These are phyloP conservation scores for Vitis hybrid DNA, from an alignment of 177 flowering plant genomes.

Conservation along the genomic window DNA sequence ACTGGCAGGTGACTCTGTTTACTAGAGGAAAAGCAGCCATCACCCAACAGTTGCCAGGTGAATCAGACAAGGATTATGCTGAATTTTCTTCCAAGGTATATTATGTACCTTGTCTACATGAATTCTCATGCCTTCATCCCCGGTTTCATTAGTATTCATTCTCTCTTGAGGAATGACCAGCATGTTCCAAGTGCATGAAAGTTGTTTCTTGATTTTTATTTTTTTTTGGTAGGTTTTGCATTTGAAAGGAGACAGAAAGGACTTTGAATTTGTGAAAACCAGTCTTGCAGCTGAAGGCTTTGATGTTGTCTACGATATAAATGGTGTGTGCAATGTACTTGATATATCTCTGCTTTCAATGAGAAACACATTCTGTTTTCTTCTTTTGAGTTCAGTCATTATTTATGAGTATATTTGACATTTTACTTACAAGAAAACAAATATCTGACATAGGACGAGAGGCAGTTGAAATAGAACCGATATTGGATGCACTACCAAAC, in stretches of 20 bases:
- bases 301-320: constrained; percentile 92
- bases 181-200: not conserved
- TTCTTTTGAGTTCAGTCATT: too few relatives aligned
- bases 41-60: constrained; percentile 86
- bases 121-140: not conserved
- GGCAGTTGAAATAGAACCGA: constrained; percentile 89
- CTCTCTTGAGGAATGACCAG: not conserved
- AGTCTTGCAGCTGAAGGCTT: constrained; percentile 89
- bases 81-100: constrained; percentile 80
- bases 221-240: constrained; percentile 59
- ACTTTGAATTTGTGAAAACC: constrained; percentile 78
- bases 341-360: not conserved
- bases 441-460: constrained; percentile 58
- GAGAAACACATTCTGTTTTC: too few relatives aligned
- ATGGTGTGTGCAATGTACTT: constrained; percentile 44
- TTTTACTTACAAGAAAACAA: too few relatives aligned
- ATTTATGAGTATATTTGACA: too few relatives aligned
- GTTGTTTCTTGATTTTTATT: not conserved
- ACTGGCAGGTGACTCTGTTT: constrained; percentile 75
- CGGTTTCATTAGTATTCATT: not conserved
- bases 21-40: constrained; percentile 97
- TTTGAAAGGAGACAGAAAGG: constrained; percentile 95
- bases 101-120: not conserved
- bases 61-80: constrained; percentile 65
- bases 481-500: constrained; percentile 86